phyloP scores from a whole-genome alignment of 257 asterid species.

The Petrea volubilis region DNA sequence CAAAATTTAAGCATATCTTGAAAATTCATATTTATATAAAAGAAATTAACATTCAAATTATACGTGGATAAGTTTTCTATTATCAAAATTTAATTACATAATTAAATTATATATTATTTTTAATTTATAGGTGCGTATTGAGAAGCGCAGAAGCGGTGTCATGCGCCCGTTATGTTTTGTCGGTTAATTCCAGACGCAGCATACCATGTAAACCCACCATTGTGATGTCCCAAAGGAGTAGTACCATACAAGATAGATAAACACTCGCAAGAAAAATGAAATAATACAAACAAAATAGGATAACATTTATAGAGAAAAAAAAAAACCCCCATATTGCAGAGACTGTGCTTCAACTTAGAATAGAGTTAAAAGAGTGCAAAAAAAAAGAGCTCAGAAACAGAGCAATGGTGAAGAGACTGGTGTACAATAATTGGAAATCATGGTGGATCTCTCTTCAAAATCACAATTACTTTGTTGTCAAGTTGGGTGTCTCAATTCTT shows the following conservation, averaged over 20 bases:
- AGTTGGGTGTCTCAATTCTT: slow-evolving; percentile 53
- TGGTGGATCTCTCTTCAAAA: slow-evolving; percentile 43
- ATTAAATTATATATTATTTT: too few species aligned
- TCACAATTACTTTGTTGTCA: slow-evolving; percentile 45
- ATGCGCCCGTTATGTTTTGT: neutral
- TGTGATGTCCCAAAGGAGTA: neutral
- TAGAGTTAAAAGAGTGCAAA: neutral
- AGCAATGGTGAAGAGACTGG: slow-evolving; percentile 36
- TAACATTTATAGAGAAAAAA: neutral
- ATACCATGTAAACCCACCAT: neutral
- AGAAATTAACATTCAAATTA: too few species aligned
- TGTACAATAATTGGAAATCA: slow-evolving; percentile 42
- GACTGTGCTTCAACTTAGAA: neutral
- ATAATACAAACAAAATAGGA: neutral
- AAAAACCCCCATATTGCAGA: neutral
- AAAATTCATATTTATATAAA: too few species aligned
- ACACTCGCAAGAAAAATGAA: neutral
- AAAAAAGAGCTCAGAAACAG: neutral
- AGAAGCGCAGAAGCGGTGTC: too few species aligned
- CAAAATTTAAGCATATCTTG: too few species aligned
- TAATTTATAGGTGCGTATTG: too few species aligned
- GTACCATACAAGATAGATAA: too few species aligned
- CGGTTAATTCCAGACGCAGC: neutral
- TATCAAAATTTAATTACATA: too few species aligned
- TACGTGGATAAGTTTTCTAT: too few species aligned